Evolutionary conservation across 2,329 filamentous ascomycete genomes (phyloP), one percentile per base, ranked within the genome.

Genomic region (Colletotrichum acutatum): DNA sequence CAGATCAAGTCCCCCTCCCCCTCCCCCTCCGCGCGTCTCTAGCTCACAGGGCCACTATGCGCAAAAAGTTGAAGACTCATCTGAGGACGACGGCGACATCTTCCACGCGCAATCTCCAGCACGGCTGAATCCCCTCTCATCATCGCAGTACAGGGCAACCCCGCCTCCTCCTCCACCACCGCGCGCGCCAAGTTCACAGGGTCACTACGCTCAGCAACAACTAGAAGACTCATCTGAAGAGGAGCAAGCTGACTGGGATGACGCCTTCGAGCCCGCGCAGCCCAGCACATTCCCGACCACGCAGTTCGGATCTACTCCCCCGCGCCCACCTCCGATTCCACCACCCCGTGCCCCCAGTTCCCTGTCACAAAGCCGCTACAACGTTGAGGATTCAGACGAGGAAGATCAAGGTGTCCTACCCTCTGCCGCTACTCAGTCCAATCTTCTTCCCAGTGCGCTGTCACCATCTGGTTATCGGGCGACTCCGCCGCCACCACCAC

Each of bases 371-470:
- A 59, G 52, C 65, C 58, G 30, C 32, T 22, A 56, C 24, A 34
- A 46, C 5, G 22, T 63, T 22, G 65, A 63, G 14, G 53, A 63
- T 24, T 62, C 65, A 7, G 69, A 72, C 8, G 65, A 63, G 30
- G 69, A 72, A 46, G 52, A 68, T 8, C 58, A 72, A 68, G 69
- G 42, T n/a, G 65, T 63, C 65, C 59, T 68, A 53, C 30, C 52
- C 22, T 58, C 34, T 19, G 28, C 46, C 32, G 53, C 30, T 37
- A 22, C 34, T 4, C 58, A 63, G 28, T 42, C 42, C 14, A 37
- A 54, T 52, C 46, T 64, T 52, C 46, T 64, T 14, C 46, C 69
- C 16, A 68, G 53, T 42, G 8, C 58, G 30, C n/a, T 63, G 37
- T 32, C 65, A 22, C 37, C 42, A 14, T 46, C 69, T 24, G 57